A percentile compares a stretch with the other conserved stretches of the same genome.
Conservation (phyloP, 352 stramenopile genomes). For the Globisporangium solare region DNA sequence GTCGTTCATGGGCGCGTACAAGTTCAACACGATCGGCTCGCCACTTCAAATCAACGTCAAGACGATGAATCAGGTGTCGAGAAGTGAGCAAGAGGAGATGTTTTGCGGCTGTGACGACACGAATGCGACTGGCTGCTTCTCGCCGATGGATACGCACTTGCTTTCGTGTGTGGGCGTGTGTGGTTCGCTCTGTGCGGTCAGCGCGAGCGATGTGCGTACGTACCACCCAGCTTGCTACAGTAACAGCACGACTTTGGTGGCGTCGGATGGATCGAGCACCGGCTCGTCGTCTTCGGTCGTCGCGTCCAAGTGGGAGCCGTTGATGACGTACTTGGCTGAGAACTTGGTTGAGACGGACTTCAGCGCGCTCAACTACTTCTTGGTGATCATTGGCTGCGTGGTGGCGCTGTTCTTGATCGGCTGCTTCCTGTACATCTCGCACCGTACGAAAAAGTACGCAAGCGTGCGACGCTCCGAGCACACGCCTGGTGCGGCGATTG, state of each 20-base stretch:
- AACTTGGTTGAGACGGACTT: constrained; percentile 42
- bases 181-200: constrained; percentile 40
- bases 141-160: constrained; percentile 39
- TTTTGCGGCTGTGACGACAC: constrained; percentile 40
- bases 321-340: constrained; percentile 30
- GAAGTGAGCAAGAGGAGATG: constrained; percentile 22
- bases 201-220: constrained; percentile 19
- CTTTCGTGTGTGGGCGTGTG: constrained; percentile 48
- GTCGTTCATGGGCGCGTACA: constrained; percentile 58
- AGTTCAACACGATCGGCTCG: constrained; percentile 55
- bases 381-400: constrained; percentile 38
- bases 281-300: constrained; percentile 8
- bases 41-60: constrained; percentile 65
- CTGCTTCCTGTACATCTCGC: constrained; percentile 31
- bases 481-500: constrained; percentile 19
- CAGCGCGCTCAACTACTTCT: constrained; percentile 42
- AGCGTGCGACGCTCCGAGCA: constrained; percentile 11
- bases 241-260: constrained; percentile 23
- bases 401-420: constrained; percentile 31
- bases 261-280: constrained; percentile 14
- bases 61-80: constrained; percentile 29
- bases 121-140: constrained; percentile 37
- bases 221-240: constrained; percentile 26
- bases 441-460: constrained; percentile 20
- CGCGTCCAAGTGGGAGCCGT: constrained; percentile 32